These are phyloP conservation scores for Magnolia kwangsiensis DNA, from an alignment of 164 flowering plant genomes.

Conservation along the genomic window DNA sequence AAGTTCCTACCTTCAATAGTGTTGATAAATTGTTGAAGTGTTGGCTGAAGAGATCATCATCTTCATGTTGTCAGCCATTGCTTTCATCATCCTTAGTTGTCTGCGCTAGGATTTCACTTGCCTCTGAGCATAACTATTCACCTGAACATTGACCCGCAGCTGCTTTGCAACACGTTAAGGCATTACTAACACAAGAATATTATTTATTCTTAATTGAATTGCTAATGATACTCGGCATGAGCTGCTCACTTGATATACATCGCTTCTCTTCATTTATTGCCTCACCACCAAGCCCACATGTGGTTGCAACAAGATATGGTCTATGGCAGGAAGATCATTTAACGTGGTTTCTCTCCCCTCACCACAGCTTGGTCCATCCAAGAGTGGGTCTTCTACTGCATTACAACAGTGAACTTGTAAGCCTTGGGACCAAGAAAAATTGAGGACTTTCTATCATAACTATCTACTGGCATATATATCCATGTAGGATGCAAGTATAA, in stretches of 20 bases:
- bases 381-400: constrained; percentile 16
- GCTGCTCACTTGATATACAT: constrained; percentile 7
- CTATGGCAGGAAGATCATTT: constrained; percentile 1
- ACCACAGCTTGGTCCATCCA: constrained; percentile 8
- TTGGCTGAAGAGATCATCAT: no score
- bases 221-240: not conserved
- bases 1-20: no score
- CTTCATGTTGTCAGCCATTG: no score
- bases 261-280: constrained; percentile 7
- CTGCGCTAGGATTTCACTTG: no score
- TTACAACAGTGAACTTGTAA: constrained; percentile 1
- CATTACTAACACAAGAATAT: no score
- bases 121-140: no score
- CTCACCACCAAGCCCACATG: constrained; percentile 6
- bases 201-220: not conserved
- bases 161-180: no score
- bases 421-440: not conserved
- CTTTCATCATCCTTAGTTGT: no score
- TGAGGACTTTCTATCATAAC: not conserved
- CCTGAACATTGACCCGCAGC: no score
- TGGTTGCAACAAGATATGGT: not conserved
- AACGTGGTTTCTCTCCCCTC: constrained; percentile 10
- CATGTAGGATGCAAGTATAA: not conserved
- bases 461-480: not conserved
- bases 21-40: no score